These are phyloP conservation scores for Lactuca saligna DNA, from an alignment of 129 eudicot genomes.

Conservation along the genomic window DNA sequence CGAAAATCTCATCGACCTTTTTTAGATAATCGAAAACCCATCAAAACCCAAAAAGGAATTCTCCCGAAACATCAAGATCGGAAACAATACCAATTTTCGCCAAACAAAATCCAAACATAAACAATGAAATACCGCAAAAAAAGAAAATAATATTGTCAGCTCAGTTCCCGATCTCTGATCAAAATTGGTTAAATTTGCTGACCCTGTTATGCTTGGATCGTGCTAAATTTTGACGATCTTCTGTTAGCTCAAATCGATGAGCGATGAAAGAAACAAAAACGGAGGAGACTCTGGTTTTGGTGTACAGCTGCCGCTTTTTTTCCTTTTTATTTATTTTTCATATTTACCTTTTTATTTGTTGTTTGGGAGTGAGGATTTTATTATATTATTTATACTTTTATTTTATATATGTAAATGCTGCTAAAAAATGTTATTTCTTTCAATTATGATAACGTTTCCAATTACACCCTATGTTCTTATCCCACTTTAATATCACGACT, in stretches of 20 bases:
- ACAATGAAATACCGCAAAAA: conserved; percentile 5
- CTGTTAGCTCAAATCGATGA: conserved; percentile 59
- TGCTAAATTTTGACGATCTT: conserved; percentile 43
- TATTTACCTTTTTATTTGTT: conserved; percentile 22
- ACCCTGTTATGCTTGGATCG: conserved; percentile 41
- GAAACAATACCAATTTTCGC: conserved; percentile 34
- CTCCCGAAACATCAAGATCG: conserved; percentile 50
- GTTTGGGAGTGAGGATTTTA: conserved; percentile 21
- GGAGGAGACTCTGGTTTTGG: conserved; percentile 62
- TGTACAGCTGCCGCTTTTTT: conserved; percentile 91
- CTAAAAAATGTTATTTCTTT: background rate
- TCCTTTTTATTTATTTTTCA: conserved; percentile 5
- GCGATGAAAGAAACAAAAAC: conserved; percentile 49
- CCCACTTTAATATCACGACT: too few species aligned
- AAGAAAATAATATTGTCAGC: conserved; percentile 10
- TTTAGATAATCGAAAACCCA: conserved; percentile 42
- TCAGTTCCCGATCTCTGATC: conserved; percentile 39
- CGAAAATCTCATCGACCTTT: conserved; percentile 44
- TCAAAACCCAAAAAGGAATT: conserved; percentile 36
- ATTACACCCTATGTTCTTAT: background rate
- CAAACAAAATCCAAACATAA: conserved; percentile 22
- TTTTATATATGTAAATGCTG: background rate
- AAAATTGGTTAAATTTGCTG: conserved; percentile 31
- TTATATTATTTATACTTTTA: background rate
- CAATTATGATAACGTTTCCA: background rate